Evolutionary conservation across 768 basidiomycete genomes (phyloP).

Genomic region (Hericium rajendrae): DNA sequence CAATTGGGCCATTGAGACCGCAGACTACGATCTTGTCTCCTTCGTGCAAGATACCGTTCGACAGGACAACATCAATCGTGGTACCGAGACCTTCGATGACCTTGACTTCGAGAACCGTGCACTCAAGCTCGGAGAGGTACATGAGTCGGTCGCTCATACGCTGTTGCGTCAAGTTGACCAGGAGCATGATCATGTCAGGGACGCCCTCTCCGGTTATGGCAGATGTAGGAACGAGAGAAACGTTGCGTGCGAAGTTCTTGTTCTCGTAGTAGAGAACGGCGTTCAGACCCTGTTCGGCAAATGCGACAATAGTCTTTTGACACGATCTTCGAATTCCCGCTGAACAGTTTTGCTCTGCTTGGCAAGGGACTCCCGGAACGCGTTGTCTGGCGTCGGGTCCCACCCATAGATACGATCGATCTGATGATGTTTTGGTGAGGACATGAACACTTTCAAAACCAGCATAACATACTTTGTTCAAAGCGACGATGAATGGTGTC

Average conservation of each 20-base stretch:
- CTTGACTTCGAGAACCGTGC: constrained; percentile 98
- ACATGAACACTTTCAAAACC: not conserved
- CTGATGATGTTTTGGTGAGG: constrained; percentile 28
- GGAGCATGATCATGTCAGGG: constrained; percentile 98
- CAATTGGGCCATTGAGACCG: constrained; percentile 94
- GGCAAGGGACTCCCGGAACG: constrained; percentile 84
- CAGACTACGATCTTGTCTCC: constrained; percentile 93
- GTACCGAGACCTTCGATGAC: constrained; percentile 97
- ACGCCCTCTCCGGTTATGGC: constrained; percentile 97
- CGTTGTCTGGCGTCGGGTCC: constrained; percentile 84
- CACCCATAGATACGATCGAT: constrained; percentile 98
- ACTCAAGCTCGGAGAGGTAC: constrained; percentile 96
- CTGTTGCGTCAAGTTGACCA: constrained; percentile 94
- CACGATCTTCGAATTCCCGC: constrained; percentile 88
- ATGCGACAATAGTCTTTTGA: constrained; percentile 81
- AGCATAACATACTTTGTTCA: constrained; percentile 64
- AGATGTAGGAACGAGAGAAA: constrained; percentile 95
- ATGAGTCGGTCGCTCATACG: constrained; percentile 96
- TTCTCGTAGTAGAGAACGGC: constrained; percentile 95
- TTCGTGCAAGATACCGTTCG: constrained; percentile 87
- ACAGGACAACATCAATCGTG: constrained; percentile 93
- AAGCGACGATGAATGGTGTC: constrained; percentile 96
- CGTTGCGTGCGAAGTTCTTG: constrained; percentile 87
- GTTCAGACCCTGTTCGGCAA: constrained; percentile 97
- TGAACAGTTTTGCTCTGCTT: constrained; percentile 72